phyloP scores from a whole-genome alignment of 1,139 yeast species.

The Lodderomyces orthopsilosis region DNA sequence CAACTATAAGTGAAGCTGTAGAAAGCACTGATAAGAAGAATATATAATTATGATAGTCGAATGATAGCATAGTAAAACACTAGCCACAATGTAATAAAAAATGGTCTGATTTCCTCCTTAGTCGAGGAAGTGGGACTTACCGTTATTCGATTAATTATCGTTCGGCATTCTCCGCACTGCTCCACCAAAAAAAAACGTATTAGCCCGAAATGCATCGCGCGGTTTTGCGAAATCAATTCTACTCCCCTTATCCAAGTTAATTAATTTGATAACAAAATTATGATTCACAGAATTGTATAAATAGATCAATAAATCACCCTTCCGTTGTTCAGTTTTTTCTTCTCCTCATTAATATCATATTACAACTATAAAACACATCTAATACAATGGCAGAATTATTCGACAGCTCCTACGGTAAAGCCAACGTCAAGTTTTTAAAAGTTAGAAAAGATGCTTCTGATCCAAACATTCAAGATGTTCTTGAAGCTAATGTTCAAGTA shows the following conservation, averaged over 20 bases:
- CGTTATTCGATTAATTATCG: background rate
- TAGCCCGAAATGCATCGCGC: slow-evolving; percentile 2
- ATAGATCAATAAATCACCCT: background rate
- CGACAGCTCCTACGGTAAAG: slow-evolving; percentile 79
- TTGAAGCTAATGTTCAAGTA: slow-evolving; percentile 79
- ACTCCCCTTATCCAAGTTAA: background rate
- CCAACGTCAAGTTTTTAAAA: slow-evolving; percentile 84
- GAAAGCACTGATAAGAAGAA: slow-evolving; percentile 11
- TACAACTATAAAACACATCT: background rate
- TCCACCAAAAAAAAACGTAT: background rate
- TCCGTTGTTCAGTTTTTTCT: background rate
- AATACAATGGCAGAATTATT: slow-evolving; percentile 22
- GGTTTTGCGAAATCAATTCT: slow-evolving; percentile 1
- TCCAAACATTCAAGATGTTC: slow-evolving; percentile 71
- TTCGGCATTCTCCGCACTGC: slow-evolving; percentile 1
- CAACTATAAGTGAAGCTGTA: slow-evolving; percentile 1
- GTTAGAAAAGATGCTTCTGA: slow-evolving; percentile 73
- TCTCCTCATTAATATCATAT: background rate
- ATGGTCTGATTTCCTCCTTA: slow-evolving; percentile 3
- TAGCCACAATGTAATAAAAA: slow-evolving; percentile 1
- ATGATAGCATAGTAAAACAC: background rate
- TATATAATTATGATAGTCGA: slow-evolving; percentile 3
- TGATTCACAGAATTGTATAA: background rate
- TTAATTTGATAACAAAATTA: background rate
- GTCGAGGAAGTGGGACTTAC: background rate